Conservation (phyloP, 169 alveolate species). For the Eimeria nieschulzi region DNA sequence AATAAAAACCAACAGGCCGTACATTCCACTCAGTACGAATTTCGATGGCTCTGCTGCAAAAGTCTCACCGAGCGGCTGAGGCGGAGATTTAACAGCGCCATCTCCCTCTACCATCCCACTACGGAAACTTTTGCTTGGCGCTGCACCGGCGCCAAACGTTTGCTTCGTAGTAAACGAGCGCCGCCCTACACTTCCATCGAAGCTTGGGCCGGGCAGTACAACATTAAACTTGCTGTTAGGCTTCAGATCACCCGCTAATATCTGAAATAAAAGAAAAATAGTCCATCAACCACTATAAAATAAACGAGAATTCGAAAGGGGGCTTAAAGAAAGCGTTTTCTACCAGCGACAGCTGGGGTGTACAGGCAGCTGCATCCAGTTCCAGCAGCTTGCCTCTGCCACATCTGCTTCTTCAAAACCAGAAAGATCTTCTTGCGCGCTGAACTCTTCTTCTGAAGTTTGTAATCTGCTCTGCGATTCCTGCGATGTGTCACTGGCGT, state of each 20-base stretch:
- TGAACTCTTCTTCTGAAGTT: background rate
- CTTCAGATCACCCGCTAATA: background rate
- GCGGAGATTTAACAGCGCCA: no score
- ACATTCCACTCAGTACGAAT: no score
- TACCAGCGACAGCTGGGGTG: no score
- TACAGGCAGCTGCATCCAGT: no score
- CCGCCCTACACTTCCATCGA: no score
- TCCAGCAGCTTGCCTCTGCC: no score
- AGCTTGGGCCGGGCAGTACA: background rate
- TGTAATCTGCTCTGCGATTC: background rate
- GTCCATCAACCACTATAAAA: background rate
- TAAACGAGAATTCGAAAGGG: background rate
- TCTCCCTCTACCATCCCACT: background rate
- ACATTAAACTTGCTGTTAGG: conserved; percentile 16
- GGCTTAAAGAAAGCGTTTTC: background rate
- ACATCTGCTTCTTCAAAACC: background rate
- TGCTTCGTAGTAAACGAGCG: no score
- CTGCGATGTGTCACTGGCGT: background rate
- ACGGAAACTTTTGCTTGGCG: background rate
- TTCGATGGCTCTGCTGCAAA: no score
- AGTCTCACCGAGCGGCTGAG: no score
- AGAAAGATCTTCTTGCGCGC: background rate
- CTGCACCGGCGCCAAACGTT: background rate
- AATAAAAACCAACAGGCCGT: no score
- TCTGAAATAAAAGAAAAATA: background rate